Percentiles rank a stretch among this genome's conserved stretches.
Evolutionary conservation across 2,329 filamentous ascomycete species (phyloP).

Genomic region (Ascochyta clinopodiicola): DNA sequence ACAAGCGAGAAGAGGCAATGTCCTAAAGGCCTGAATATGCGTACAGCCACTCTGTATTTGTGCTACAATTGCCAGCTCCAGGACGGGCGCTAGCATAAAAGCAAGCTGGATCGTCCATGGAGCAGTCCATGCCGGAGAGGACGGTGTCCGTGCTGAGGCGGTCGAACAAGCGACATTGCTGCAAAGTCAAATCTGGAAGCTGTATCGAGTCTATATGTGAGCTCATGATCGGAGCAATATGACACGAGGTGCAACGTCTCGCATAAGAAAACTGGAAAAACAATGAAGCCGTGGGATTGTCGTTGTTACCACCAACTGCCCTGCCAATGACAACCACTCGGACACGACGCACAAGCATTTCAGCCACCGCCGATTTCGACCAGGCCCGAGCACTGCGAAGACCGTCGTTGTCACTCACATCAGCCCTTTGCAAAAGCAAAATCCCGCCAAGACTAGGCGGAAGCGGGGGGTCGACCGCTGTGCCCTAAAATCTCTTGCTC

Average conservation of each 20-base stretch:
- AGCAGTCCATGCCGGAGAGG: slow-evolving; percentile 30
- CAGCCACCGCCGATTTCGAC: slow-evolving; percentile 49
- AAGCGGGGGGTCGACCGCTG: slow-evolving; percentile 46
- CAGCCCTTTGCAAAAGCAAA: slow-evolving; percentile 48
- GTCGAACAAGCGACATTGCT: slow-evolving; percentile 40
- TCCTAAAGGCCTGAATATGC: slow-evolving; percentile 6
- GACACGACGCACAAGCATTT: slow-evolving; percentile 49
- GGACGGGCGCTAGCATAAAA: slow-evolving; percentile 30
- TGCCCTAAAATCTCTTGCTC: slow-evolving; percentile 47
- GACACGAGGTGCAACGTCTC: slow-evolving; percentile 40
- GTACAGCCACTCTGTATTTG: slow-evolving; percentile 28
- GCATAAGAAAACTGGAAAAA: slow-evolving; percentile 37
- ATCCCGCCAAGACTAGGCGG: slow-evolving; percentile 46
- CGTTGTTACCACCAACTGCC: slow-evolving; percentile 29
- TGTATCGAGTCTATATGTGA: slow-evolving; percentile 29
- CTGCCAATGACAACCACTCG: slow-evolving; percentile 42
- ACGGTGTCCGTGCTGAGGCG: slow-evolving; percentile 40
- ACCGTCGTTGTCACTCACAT: slow-evolving; percentile 44
- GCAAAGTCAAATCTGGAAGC: slow-evolving; percentile 36
- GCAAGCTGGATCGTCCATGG: slow-evolving; percentile 26
- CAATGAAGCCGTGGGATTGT: slow-evolving; percentile 38
- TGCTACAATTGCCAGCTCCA: slow-evolving; percentile 32
- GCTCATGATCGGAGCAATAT: slow-evolving; percentile 39
- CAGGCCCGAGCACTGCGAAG: slow-evolving; percentile 45
- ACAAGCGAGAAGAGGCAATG: slow-evolving; percentile 8